A percentile compares a stretch with the other conserved stretches of the same genome.
These are phyloP conservation scores for Fragaria iinumae DNA, from an alignment of 306 rosid genomes.

Conservation along the genomic window DNA sequence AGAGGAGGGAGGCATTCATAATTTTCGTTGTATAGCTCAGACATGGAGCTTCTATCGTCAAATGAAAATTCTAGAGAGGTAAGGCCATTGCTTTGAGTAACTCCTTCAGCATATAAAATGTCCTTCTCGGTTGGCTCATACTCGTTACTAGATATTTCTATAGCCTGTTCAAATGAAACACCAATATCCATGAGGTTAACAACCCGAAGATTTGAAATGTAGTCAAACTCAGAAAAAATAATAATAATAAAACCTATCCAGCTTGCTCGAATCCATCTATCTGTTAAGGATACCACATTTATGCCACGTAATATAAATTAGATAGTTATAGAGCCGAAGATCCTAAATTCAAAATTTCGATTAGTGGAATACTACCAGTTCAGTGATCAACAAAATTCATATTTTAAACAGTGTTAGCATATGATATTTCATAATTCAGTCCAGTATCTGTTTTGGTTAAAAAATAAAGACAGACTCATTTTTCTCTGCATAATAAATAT, in stretches of 20 bases:
- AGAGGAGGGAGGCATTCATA: slow-evolving; percentile 53
- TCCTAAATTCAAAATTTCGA: background rate
- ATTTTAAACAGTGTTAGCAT: background rate
- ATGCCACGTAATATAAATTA: background rate
- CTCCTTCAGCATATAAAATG: slow-evolving; percentile 79
- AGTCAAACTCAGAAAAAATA: background rate
- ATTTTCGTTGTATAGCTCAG: slow-evolving; percentile 68
- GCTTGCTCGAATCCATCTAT: slow-evolving; percentile 4
- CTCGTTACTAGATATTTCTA: slow-evolving; percentile 89
- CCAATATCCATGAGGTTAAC: slow-evolving; percentile 10
- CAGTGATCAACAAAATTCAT: background rate
- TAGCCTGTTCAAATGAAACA: slow-evolving; percentile 53
- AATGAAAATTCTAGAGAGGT: slow-evolving; percentile 80
- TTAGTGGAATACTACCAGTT: background rate
- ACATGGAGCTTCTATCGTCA: slow-evolving; percentile 83
- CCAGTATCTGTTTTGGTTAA: background rate
- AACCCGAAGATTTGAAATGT: background rate
- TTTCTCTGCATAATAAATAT: background rate
- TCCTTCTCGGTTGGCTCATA: slow-evolving; percentile 86
- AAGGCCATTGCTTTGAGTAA: slow-evolving; percentile 86
- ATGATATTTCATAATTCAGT: background rate
- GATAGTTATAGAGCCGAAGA: background rate
- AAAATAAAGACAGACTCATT: background rate
- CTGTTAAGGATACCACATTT: background rate
- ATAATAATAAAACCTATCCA: slow-evolving; percentile 10